phyloP scores from a whole-genome alignment of 352 stramenopile species.

The Phytophthora vignae region DNA sequence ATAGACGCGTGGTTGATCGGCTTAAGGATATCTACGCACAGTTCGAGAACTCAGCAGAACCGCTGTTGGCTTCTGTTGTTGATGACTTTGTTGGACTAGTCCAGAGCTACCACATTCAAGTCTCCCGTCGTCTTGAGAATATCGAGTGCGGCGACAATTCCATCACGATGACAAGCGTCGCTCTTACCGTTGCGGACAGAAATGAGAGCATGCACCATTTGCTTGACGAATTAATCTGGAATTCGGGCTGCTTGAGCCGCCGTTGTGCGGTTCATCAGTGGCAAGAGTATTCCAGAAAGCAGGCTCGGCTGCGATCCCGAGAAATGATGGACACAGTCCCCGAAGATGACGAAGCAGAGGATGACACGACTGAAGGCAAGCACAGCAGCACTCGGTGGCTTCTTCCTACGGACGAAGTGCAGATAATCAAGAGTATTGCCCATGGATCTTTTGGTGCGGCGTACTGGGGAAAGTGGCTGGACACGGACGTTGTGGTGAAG shows the following conservation, averaged over 20 bases:
- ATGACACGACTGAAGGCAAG: neutral
- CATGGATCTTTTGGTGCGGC: slow-evolving; percentile 22
- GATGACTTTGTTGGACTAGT: neutral
- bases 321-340: neutral
- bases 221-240: neutral
- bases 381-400: slow-evolving; percentile 4
- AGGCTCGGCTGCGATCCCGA: neutral
- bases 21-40: neutral
- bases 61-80: neutral
- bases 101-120: neutral
- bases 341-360: neutral
- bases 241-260: neutral
- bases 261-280: neutral
- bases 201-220: neutral
- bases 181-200: neutral
- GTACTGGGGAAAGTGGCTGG: slow-evolving; percentile 24
- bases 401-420: slow-evolving; percentile 17
- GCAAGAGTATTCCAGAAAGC: neutral
- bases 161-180: neutral
- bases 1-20: neutral
- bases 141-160: neutral
- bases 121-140: neutral
- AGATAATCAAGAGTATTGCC: neutral
- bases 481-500: slow-evolving; percentile 27
- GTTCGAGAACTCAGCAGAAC: neutral